phyloP scores from a whole-genome alignment of 2,329 filamentous ascomycete genomes.

The Cercospora zeina region DNA sequence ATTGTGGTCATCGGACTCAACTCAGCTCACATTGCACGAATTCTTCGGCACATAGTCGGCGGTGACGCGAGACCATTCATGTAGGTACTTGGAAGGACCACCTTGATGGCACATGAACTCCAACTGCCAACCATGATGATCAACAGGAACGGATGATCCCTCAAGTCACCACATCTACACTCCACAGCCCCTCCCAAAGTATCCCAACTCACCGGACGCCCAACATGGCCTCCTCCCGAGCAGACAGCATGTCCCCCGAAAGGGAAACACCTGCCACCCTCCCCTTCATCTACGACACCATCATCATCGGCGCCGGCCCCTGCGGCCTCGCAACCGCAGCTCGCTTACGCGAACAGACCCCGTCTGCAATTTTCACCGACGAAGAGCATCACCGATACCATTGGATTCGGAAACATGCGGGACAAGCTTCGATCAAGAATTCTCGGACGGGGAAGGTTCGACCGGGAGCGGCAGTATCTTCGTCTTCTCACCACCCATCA shows the following conservation, averaged over 20 bases:
- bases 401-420: slow-evolving; percentile 68
- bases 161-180: not conserved
- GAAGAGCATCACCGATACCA: slow-evolving; percentile 80
- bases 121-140: not conserved
- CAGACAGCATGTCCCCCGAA: slow-evolving; percentile 27
- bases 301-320: slow-evolving; percentile 73
- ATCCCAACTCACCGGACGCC: no score
- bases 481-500: slow-evolving; percentile 34
- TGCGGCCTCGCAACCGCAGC: slow-evolving; percentile 73
- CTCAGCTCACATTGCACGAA: slow-evolving; percentile 8
- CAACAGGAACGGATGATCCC: not conserved
- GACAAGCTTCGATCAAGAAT: slow-evolving; percentile 60
- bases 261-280: slow-evolving; percentile 19
- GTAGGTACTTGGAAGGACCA: slow-evolving; percentile 18
- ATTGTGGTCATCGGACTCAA: no score
- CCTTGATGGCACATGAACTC: slow-evolving; percentile 20
- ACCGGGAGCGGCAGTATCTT: not conserved
- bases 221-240: slow-evolving; percentile 21
- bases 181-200: not conserved
- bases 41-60: slow-evolving; percentile 12
- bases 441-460: slow-evolving; percentile 47
- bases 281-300: slow-evolving; percentile 58
- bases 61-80: slow-evolving; percentile 17
- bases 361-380: slow-evolving; percentile 78
- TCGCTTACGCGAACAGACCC: slow-evolving; percentile 69